These are phyloP conservation scores for Eimeria brunetti DNA, from an alignment of 169 alveolate species.

Conservation along the genomic window DNA sequence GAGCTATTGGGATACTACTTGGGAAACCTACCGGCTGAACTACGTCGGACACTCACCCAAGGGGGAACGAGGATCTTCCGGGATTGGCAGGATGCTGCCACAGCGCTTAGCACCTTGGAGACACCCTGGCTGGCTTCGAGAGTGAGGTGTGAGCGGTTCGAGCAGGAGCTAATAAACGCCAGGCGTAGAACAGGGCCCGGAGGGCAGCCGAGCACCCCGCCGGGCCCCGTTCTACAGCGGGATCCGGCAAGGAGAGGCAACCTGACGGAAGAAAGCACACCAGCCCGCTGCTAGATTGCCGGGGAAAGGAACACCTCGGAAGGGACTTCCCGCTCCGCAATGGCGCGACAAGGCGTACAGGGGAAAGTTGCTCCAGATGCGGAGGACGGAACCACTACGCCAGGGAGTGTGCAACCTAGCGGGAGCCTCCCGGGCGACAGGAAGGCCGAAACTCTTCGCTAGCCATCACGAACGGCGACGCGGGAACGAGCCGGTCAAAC, in stretches of 20 bases:
- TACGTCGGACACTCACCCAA: too few species aligned
- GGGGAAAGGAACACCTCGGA: background rate
- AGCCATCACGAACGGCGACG: background rate
- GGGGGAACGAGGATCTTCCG: background rate
- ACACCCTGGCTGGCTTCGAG: background rate
- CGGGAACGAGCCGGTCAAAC: background rate
- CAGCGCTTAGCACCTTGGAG: background rate
- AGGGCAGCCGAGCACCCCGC: background rate
- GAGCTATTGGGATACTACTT: too few species aligned
- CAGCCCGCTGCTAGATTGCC: background rate
- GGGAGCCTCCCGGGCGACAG: background rate
- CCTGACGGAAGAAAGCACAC: background rate
- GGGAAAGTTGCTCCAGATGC: background rate
- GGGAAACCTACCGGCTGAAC: too few species aligned
- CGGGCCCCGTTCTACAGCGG: too few species aligned
- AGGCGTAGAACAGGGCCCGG: background rate
- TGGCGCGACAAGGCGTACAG: background rate
- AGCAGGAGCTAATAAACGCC: background rate
- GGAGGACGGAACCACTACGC: conserved; percentile 30
- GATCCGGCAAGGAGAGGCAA: background rate
- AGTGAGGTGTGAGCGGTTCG: background rate
- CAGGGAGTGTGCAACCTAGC: background rate
- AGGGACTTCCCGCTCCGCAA: background rate
- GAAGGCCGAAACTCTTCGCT: background rate
- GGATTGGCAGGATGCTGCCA: background rate